These are phyloP conservation scores for Beverwykella pulmonaria DNA, from an alignment of 495 filamentous ascomycete genomes.

Conservation along the genomic window DNA sequence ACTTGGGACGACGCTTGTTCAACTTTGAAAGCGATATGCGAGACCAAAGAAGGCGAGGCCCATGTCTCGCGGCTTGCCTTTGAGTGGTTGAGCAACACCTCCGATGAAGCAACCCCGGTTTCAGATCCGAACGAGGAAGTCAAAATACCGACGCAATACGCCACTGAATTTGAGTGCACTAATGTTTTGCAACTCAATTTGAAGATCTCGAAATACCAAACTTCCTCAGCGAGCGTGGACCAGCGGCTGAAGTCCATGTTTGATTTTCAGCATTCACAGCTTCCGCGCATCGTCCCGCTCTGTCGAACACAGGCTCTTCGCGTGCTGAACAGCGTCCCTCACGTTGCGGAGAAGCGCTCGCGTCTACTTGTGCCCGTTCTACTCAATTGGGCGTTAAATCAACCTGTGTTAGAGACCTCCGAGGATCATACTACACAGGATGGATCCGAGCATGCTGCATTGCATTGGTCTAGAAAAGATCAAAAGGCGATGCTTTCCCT, in stretches of 20 bases:
- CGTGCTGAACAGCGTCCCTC: conserved; percentile 71
- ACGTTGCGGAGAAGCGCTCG: conserved; percentile 81
- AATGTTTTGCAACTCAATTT: conserved; percentile 65
- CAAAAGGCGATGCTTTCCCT: conserved; percentile 78
- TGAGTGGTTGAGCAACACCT: conserved; percentile 69
- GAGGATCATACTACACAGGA: conserved; percentile 32
- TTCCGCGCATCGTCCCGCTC: conserved; percentile 36
- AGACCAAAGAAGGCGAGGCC: conserved; percentile 70
- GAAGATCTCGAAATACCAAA: conserved; percentile 47
- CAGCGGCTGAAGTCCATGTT: conserved; percentile 55
- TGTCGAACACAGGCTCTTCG: conserved; percentile 73
- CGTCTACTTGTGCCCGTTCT: conserved; percentile 83
- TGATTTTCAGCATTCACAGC: conserved; percentile 48
- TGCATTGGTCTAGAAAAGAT: conserved; percentile 65
- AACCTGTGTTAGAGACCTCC: conserved; percentile 45
- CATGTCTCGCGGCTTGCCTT: conserved; percentile 73
- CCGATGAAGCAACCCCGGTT: conserved; percentile 9
- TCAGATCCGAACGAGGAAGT: not conserved
- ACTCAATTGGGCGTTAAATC: conserved; percentile 65
- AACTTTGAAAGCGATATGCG: conserved; percentile 73
- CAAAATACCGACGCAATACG: conserved; percentile 4
- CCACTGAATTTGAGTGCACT: conserved; percentile 77
- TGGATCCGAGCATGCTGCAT: not conserved
- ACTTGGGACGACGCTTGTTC: conserved; percentile 82
- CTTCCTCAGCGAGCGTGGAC: conserved; percentile 48